phyloP scores from a whole-genome alignment of 441 rosid genomes.

The Metrosideros polymorpha region DNA sequence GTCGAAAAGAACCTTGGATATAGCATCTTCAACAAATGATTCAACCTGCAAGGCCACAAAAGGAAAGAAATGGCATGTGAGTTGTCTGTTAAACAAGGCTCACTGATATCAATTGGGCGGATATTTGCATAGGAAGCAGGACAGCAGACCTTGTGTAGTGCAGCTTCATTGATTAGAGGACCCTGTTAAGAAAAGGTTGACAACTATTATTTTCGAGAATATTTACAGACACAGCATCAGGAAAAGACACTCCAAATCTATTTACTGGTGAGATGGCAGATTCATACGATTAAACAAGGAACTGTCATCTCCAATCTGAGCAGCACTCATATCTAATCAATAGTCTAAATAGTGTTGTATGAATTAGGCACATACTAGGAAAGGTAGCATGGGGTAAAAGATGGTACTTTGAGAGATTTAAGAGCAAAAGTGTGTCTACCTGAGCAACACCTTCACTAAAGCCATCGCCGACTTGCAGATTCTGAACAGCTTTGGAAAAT shows the following conservation, averaged over 20 bases:
- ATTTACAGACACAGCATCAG: background rate
- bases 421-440: conserved; percentile 24
- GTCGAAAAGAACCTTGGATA: conserved; percentile 55
- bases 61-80: conserved; percentile 1
- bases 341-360: background rate
- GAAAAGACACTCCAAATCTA: background rate
- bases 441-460: conserved; percentile 70
- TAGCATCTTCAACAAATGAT: conserved; percentile 72
- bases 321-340: background rate
- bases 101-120: background rate
- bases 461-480: conserved; percentile 90
- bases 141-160: conserved; percentile 64
- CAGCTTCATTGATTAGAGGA: conserved; percentile 95
- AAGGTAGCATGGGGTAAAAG: background rate
- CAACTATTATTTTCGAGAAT: background rate
- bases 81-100: background rate
- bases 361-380: background rate
- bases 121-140: background rate
- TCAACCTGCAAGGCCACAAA: conserved; percentile 56
- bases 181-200: conserved; percentile 45
- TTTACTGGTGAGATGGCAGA: background rate
- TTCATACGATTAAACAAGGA: background rate
- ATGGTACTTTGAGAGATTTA: background rate
- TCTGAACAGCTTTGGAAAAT: conserved; percentile 75
- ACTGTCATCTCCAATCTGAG: background rate